These are phyloP conservation scores for Dictyostelium discoideum DNA, from an alignment of 78 protist species.

Conservation along the genomic window dicty_2.7 NC_007089.4:628501-629000, in stretches of 20 bases:
- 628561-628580: not conserved
- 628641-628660: no score
- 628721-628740: not conserved
- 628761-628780: not conserved
- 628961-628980: not conserved
- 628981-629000: not conserved
- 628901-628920: not conserved
- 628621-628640: not conserved
- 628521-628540: not conserved
- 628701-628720: not conserved
- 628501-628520: not conserved
- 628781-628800: not conserved
- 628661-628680: not conserved
- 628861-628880: not conserved
- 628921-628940: not conserved
- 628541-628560: not conserved
- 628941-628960: constrained; percentile 8
- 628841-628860: not conserved
- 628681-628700: not conserved
- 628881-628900: not conserved
- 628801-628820: not conserved
- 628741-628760: not conserved
- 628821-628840: not conserved
- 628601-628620: not conserved
- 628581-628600: no score